Conservation (phyloP, 352 stramenopile genomes). For the Phytophthora cajani region DNA sequence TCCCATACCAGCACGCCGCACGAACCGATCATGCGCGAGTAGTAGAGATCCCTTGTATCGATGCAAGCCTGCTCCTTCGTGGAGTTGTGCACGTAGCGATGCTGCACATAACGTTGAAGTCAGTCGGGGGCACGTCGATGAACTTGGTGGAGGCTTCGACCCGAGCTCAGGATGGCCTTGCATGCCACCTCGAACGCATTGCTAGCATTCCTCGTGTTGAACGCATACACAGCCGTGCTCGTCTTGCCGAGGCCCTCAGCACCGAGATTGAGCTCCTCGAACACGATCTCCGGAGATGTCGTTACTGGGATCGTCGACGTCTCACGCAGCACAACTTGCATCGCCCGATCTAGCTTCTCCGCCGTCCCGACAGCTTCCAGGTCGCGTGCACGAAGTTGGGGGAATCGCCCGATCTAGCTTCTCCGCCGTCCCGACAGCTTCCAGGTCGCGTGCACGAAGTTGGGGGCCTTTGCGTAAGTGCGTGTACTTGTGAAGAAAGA, state of each 20-base stretch:
- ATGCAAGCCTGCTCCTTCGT: slow-evolving; percentile 27
- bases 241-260: slow-evolving; percentile 37
- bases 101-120: slow-evolving; percentile 13
- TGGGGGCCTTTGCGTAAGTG: slow-evolving; percentile 21
- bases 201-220: slow-evolving; percentile 36
- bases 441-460: no score
- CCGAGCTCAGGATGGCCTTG: slow-evolving; percentile 33
- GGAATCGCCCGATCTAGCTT: slow-evolving; percentile 39
- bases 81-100: slow-evolving; percentile 25
- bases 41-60: slow-evolving; percentile 34
- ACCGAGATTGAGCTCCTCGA: slow-evolving; percentile 31
- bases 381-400: no score
- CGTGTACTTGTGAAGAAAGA: slow-evolving; percentile 37
- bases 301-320: slow-evolving; percentile 23
- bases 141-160: slow-evolving; percentile 24
- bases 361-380: slow-evolving; percentile 27
- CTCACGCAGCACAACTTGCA: slow-evolving; percentile 36
- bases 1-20: slow-evolving; percentile 51
- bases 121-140: slow-evolving; percentile 24
- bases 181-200: slow-evolving; percentile 32
- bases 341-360: slow-evolving; percentile 35
- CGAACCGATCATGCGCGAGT: slow-evolving; percentile 35
- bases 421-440: slow-evolving; percentile 28
- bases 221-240: slow-evolving; percentile 29
- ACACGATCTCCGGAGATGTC: slow-evolving; percentile 21